Conservation (phyloP, 306 rosid species). For the Mucuna pruriens region DNA sequence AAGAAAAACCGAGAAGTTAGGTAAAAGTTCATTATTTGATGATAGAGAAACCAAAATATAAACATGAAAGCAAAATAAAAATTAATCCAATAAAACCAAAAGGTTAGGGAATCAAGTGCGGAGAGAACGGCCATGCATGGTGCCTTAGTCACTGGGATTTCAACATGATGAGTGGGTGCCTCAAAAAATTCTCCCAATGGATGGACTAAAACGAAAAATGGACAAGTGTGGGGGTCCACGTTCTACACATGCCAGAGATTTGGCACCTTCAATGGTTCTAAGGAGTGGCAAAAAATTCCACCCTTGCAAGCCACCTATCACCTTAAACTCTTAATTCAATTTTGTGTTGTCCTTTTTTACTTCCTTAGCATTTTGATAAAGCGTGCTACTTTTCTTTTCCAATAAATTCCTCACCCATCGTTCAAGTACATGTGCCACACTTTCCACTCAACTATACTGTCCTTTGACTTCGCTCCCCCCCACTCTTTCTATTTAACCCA, state of each 20-base stretch:
- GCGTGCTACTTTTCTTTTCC: not conserved
- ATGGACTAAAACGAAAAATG: conserved; percentile 47
- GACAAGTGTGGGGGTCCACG: conserved; percentile 3
- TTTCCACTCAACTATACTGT: conserved; percentile 28
- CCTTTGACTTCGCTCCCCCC: conserved; percentile 46
- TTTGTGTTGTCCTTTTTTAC: conserved; percentile 9
- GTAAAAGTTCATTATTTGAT: conserved; percentile 25
- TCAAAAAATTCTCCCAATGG: conserved; percentile 40
- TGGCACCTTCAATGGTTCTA: conserved; percentile 55
- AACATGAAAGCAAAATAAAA: not conserved
- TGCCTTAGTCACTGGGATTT: conserved; percentile 39
- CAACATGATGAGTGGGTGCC: conserved; percentile 30
- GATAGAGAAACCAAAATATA: not conserved
- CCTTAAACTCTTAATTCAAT: conserved; percentile 16
- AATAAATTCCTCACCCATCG: conserved; percentile 26
- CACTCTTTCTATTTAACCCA: conserved; percentile 48
- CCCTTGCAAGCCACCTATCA: conserved; percentile 2
- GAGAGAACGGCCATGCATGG: conserved; percentile 42
- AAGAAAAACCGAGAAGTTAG: conserved; percentile 29
- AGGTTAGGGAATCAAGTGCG: conserved; percentile 30
- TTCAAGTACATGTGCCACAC: conserved; percentile 17
- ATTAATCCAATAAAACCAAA: not conserved
- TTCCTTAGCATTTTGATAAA: conserved; percentile 22
- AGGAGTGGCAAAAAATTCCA: conserved; percentile 40
- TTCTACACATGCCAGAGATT: conserved; percentile 26